These are phyloP conservation scores for Drechslerella coelobrocha DNA, from an alignment of 2,329 filamentous ascomycete species.

Conservation along the genomic window DNA sequence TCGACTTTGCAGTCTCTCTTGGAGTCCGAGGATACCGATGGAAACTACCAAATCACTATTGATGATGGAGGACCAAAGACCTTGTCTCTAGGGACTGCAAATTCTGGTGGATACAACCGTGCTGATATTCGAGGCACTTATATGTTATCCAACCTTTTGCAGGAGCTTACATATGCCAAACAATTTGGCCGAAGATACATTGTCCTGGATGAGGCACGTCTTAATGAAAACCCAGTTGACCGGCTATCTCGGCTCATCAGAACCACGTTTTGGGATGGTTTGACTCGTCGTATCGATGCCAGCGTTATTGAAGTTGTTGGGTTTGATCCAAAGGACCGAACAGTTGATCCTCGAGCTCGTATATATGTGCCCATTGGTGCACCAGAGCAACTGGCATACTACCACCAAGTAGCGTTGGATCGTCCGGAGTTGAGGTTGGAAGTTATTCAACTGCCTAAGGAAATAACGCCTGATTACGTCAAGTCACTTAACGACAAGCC, in stretches of 20 bases:
- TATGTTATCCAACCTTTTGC: conserved; percentile 93
- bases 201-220: conserved; percentile 83
- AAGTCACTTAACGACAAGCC: conserved; percentile 77
- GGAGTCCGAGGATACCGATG: conserved; percentile 87
- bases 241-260: conserved; percentile 84
- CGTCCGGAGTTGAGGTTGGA: conserved; percentile 85
- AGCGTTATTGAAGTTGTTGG: conserved; percentile 86
- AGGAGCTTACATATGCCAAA: conserved; percentile 91
- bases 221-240: conserved; percentile 94
- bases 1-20: conserved; percentile 79
- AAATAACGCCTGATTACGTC: conserved; percentile 77
- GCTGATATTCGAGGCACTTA: conserved; percentile 95
- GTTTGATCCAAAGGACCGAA: conserved; percentile 94
- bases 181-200: conserved; percentile 89
- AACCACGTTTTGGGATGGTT: conserved; percentile 88
- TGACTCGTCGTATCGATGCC: conserved; percentile 89
- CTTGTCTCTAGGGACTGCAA: conserved; percentile 81
- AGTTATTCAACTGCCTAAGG: conserved; percentile 77
- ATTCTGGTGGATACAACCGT: conserved; percentile 82
- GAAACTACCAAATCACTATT: conserved; percentile 96
- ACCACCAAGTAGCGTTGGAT: conserved; percentile 77
- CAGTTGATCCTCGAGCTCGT: conserved; percentile 81
- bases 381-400: conserved; percentile 89
- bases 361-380: conserved; percentile 88
- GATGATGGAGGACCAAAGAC: conserved; percentile 94